Base-by-base conservation (phyloP, 768 basidiomycete genomes). In the Paxillus rubicundulus region DNA sequence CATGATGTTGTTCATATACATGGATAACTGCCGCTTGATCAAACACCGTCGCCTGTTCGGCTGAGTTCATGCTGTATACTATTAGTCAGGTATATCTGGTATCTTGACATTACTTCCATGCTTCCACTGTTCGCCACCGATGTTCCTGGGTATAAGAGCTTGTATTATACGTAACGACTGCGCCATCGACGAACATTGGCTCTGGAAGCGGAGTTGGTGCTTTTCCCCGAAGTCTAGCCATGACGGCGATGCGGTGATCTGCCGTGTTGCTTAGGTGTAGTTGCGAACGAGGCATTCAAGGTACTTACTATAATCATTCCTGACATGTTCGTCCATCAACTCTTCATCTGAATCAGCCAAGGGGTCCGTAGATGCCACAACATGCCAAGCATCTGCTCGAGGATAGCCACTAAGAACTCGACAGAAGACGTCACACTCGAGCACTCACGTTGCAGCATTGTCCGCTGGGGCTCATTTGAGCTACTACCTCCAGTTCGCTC, bases 301-400 rank as follows among this genome's bases (percentile, higher is more conserved):
- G 9, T 21, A 64, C 86, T 61, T 61, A 86, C 88, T 74, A 61
- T 89, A 89, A 59, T 91, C 87, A 45, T 76, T 63, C 39, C 80
- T 77, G 42, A 79, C 73, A 57, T 86, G 73, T 51, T 87, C 82
- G 53, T 89, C 85, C 49, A 76, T 72, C 50, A 75, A 68, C 61
- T 91, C 89, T 36, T 86, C 85, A 58, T 90, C 88, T 12, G 88
- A 89, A 70, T 88, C 86, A 12, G 70, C 72, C 14, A 89, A 71
- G 14, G 87, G 85, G 62, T 90, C 87, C 33, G 76, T 75, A 24
- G 77, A 80, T 36, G 76, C 76, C 27, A 83, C 77, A 30, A 81
- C 70, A 60, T 85, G 82, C 87, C 86, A 90, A 7, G 88, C 87
- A 52, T 90, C 89, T 91, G 70, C 30, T 39, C 42, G 44, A 18